Base-by-base conservation (phyloP, 2,329 filamentous ascomycete genomes). In the Phyllosticta ampelicida region DNA sequence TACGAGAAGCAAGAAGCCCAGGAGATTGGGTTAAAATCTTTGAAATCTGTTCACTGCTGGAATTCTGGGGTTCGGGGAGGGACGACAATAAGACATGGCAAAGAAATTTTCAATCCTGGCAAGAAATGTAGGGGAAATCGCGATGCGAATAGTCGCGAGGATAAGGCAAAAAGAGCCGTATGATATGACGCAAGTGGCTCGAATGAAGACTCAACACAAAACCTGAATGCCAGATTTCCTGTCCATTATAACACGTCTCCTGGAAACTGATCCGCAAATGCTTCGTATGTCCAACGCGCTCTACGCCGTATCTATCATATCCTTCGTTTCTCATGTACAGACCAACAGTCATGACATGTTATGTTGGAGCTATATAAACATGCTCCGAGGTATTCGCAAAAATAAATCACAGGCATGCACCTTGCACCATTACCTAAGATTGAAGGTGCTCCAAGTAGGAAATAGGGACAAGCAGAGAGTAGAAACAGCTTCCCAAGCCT, bases 1-100 rank as follows among this genome's bases (percentile, higher is more conserved):
- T 69, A 89, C 88, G 48, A 88, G 91, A 74, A 92, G 90, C 77
- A 82, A 81, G 72, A 89, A 86, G 71, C 86, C 85, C 48, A 91
- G 91, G 74, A 86, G 94, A 77, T 75, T 97, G 77, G 83, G 84
- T 74, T 86, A 68, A 63, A 2, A 9, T 9, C 16, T 16, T 10
- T n/a, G n/a, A n/a, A n/a, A n/a, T n/a, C n/a, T n/a, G n/a, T n/a
- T n/a, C n/a, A n/a, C n/a, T n/a, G n/a, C n/a, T n/a, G n/a, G n/a
- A n/a, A n/a, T n/a, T n/a, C 36, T 44, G 36, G 16, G 29, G 10
- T 36, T 10, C 10, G 29, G 29, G 9, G 23, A 4, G 8, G 23
- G 23, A 26, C 4, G 23, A 26, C 8, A 8, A 26, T 8, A 3
- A 26, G 23, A 26, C 23, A 8, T 26, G 23, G 23, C 8, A 26